Evolutionary conservation across 2,329 filamentous ascomycete species (phyloP).

Genomic region (Nemania bipapillata): DNA sequence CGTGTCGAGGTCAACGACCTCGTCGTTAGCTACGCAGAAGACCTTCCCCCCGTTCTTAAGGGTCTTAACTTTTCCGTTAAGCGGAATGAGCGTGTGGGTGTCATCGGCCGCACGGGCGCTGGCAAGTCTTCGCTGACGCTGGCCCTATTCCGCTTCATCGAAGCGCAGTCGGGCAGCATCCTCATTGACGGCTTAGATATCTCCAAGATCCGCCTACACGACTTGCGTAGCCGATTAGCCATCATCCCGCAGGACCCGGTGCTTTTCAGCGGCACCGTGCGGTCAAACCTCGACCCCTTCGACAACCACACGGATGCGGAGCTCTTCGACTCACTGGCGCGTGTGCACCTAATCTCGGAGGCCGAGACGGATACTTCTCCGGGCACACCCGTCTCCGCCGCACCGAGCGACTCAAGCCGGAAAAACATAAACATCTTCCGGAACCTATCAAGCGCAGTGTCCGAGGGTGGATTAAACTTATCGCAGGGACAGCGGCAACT

Average conservation of each 20-base stretch:
- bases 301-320: constrained; percentile 74
- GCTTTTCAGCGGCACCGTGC: constrained; percentile 80
- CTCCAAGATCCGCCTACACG: constrained; percentile 74
- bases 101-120: constrained; percentile 80
- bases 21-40: constrained; percentile 75
- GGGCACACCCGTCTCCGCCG: constrained; percentile 51
- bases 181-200: constrained; percentile 79
- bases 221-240: constrained; percentile 76
- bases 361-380: constrained; percentile 52
- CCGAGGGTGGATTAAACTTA: constrained; percentile 78
- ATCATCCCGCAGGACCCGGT: constrained; percentile 86
- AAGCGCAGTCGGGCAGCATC: constrained; percentile 73
- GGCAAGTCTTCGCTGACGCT: constrained; percentile 81
- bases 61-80: constrained; percentile 74
- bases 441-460: constrained; percentile 70
- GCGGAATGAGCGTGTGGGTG: constrained; percentile 76
- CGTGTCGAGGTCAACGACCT: constrained; percentile 77
- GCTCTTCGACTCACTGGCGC: constrained; percentile 73
- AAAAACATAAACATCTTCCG: constrained; percentile 74
- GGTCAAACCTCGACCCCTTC: constrained; percentile 82
- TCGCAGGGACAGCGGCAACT: constrained; percentile 82
- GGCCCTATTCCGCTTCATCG: constrained; percentile 80
- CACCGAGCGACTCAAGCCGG: constrained; percentile 49
- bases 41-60: constrained; percentile 76
- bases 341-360: constrained; percentile 72